Evolutionary conservation across 495 filamentous ascomycete genomes (phyloP), one percentile per base, ranked within the genome.

Genomic region (Aspergillus leporis): DNA sequence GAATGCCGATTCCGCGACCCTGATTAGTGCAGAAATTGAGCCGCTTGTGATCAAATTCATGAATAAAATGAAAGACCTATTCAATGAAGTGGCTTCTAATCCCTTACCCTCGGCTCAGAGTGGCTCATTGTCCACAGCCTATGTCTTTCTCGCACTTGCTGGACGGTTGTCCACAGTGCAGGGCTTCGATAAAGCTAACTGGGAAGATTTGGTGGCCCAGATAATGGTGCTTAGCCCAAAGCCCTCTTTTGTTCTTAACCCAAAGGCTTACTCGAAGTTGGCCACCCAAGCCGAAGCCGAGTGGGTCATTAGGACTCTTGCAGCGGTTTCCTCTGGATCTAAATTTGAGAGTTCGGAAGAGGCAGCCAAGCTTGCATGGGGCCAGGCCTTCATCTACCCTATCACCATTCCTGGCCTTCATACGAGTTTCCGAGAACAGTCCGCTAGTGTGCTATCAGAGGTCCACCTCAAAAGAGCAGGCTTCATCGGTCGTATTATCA

Each of bases 201-300:
- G 75, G 75, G 73, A 78, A 34, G 70, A 85, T 9, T 78, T 91
- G 19, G 65, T 79, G 18, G 81, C 86, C 41, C 83, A 88, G 57
- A 82, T 85, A 41, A 77, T 96, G 51, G 76, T 75, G 0, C 70
- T 83, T 16, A 81, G 83, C 12, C 84, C 90, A 0, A 97, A 93
- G 67, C 85, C 88, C 10, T 93, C 92, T 0, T 93, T 93, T 69
- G 76, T 97, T 7, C 79, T 98, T 1, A 96, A 91, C 66, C 84
- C 86, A 21, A 89, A 87, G 51, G 83, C 93, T 8, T 97, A 92
- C 73, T 81, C 87, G 34, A 96, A 95, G 66, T 68, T 97, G 18
- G 71, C 78, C 5, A 74, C 74, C 7, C 83, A 89, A 43, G 86
- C 90, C 19, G 94, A 97, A 61, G 74, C 90, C 25, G 77, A 75